Conservation (phyloP, 2,329 filamentous ascomycete species). For the Ophiostoma ips region DNA sequence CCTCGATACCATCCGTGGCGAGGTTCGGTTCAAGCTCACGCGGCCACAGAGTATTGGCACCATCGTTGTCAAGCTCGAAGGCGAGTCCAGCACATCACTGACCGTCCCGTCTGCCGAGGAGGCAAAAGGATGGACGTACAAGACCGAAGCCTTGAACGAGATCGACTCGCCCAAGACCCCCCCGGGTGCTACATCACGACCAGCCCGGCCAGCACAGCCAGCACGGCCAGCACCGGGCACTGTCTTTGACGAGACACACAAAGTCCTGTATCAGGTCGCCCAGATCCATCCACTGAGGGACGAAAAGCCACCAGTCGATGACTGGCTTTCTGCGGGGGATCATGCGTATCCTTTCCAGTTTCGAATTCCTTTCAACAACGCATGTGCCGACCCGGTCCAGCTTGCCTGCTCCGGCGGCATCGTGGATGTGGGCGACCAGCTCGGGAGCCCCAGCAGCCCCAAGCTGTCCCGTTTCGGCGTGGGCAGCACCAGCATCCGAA, state of each 20-base stretch:
- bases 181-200: too few relatives aligned
- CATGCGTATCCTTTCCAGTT: slow-evolving; percentile 69
- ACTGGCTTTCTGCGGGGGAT: slow-evolving; percentile 49
- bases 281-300: slow-evolving; percentile 56
- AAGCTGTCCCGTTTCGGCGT: slow-evolving; percentile 32
- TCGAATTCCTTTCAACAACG: slow-evolving; percentile 66
- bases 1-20: slow-evolving; percentile 57
- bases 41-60: slow-evolving; percentile 58
- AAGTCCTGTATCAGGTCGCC: slow-evolving; percentile 61
- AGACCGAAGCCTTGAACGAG: neutral
- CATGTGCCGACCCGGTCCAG: slow-evolving; percentile 42
- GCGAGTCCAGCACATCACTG: slow-evolving; percentile 58
- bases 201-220: neutral
- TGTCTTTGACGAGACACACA: slow-evolving; percentile 45
- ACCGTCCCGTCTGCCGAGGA: slow-evolving; percentile 31
- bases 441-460: slow-evolving; percentile 18
- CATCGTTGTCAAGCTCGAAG: slow-evolving; percentile 72
- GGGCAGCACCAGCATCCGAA: slow-evolving; percentile 38
- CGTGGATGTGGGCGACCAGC: slow-evolving; percentile 38
- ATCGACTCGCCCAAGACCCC: neutral
- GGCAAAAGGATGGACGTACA: slow-evolving; percentile 11
- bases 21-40: slow-evolving; percentile 40
- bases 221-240: slow-evolving; percentile 19
- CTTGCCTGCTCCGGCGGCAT: slow-evolving; percentile 42
- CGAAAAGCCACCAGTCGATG: slow-evolving; percentile 18